Base-by-base conservation (phyloP, 768 basidiomycete species). In the Tulasnella sp. region DNA sequence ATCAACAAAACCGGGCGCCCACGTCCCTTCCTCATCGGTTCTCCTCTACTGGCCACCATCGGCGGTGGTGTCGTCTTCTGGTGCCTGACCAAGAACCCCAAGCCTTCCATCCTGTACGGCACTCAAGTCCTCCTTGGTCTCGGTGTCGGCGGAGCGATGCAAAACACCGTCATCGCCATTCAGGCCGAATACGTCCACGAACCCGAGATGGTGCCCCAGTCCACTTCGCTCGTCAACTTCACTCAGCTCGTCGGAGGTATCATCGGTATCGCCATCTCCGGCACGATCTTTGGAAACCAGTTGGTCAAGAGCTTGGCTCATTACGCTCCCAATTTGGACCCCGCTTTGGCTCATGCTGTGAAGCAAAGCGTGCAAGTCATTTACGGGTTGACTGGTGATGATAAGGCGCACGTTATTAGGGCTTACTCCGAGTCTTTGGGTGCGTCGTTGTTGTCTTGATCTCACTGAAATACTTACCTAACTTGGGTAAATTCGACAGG, bases 101-200 rank as follows among this genome's bases (percentile, higher is more conserved):
- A 1, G 0, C 16, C n/a, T 37, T 76, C 80, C 2, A 73, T 82
- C 74, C 80, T 85, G 40, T 81, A 84, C 73, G 85, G 85, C 1
- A 85, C 79, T 81, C 85, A 86, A 79, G 84, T 86, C 79, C 81
- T 86, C 23, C 79, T 82, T 40, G 86, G 85, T 23, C 79, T 84
- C 48, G 86, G 85, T 32, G 81, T 86, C 70, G 85, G 86, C 11
- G 78, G 82, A 5, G 75, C 80, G 18, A 82, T 85, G 80, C 85
- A 84, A 40, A 85, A 85, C 80, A 79, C 81, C 9, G 82, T 86
- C 82, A 81, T 85, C 51, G 83, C 84, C 7, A 83, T 85, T 7
- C 86, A 86, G 73, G 85, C 84, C 37, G 85, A 85, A 46, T 82
- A 84, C 69, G 81, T 81, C 32, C 78, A 81, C 61, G 80, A 75